A percentile compares a stretch with the other conserved stretches of the same genome.
These are phyloP conservation scores for Oryza nivara DNA, from an alignment of 176 grass and related monocot genomes.

Conservation along the genomic window DNA sequence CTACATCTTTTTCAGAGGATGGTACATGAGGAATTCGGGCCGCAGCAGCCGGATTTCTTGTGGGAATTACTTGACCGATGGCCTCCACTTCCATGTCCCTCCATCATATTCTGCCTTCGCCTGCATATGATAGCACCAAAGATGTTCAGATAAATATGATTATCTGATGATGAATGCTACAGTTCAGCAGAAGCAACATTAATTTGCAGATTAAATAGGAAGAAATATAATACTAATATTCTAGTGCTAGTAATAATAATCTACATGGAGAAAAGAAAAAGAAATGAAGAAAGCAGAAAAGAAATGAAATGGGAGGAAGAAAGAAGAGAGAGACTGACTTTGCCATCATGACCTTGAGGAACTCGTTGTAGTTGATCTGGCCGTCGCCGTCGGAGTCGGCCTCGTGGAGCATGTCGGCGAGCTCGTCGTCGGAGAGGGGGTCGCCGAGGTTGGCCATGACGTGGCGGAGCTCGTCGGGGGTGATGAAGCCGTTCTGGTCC, in stretches of 20 bases:
- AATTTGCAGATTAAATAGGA: neutral
- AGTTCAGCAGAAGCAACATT: too few species aligned
- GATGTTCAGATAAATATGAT: neutral
- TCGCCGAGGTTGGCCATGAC: conserved; percentile 84
- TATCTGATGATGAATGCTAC: neutral
- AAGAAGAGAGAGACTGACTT: conserved; percentile 47
- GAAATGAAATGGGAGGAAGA: neutral
- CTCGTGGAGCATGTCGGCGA: conserved; percentile 77
- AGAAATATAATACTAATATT: neutral
- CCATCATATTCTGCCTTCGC: conserved; percentile 39
- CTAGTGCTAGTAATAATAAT: neutral
- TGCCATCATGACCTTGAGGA: conserved; percentile 85
- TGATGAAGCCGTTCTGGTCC: conserved; percentile 86
- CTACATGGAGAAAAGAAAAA: too few species aligned
- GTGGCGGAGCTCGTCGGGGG: conserved; percentile 61
- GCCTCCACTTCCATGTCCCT: conserved; percentile 12
- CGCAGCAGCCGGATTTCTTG: neutral
- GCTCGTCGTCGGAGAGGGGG: conserved; percentile 59
- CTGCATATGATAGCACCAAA: conserved; percentile 29
- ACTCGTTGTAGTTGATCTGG: conserved; percentile 88
- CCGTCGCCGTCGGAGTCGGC: conserved; percentile 75
- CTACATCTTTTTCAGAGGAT: conserved; percentile 53
- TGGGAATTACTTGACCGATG: neutral
- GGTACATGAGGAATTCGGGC: conserved; percentile 30
- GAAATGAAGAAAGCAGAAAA: neutral